Evolutionary conservation across 768 basidiomycete species (phyloP), one percentile per base, ranked within the genome.

Genomic region (Dendrothele bispora): DNA sequence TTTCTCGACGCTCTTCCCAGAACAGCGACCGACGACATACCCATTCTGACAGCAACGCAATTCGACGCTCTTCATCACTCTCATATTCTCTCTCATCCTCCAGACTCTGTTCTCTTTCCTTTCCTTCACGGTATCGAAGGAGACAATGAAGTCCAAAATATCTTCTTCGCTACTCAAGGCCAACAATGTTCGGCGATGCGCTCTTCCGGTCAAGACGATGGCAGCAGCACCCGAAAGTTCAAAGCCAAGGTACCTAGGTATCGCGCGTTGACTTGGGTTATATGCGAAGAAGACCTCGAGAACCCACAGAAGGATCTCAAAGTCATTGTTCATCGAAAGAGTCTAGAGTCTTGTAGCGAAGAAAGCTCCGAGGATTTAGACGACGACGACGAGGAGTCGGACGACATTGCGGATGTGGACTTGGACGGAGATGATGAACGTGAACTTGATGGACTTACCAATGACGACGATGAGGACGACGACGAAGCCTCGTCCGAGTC

Each of bases 41-140:
- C 30, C 39, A 39, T 38, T 4, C 29, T 47, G 14, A 27, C 37
- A 14, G 37, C 38, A 17, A 17, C 46, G 7, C 46, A 47, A 29
- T 47, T 47, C 46, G 37, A 47, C 15, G 36, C 35, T 21, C 38
- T 46, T 30, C 44, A 35, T 74, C 66, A 21, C 65, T 75, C 46
- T 78, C 56, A 54, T 83, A 85, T 34, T 72, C 67, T 51, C 65
- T 74, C 14, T 66, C 70, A 44, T 64, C 81, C 89, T 1, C 86
- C 87, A 0, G 92, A 95, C 68, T 73, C 76, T 32, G 77, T 86
- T 55, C 79, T 94, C 48, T 95, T 95, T 63, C 92, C 92, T 1
- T 95, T 93, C 68, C 69, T 92, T 14, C 92, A 94, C 58, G 89
- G 91, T 36, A 74, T 94, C 51, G 91, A 94, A 58, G 85, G 89